These are phyloP conservation scores for Penicillium sp. DNA, from an alignment of 2,329 filamentous ascomycete genomes.

Conservation along the genomic window DNA sequence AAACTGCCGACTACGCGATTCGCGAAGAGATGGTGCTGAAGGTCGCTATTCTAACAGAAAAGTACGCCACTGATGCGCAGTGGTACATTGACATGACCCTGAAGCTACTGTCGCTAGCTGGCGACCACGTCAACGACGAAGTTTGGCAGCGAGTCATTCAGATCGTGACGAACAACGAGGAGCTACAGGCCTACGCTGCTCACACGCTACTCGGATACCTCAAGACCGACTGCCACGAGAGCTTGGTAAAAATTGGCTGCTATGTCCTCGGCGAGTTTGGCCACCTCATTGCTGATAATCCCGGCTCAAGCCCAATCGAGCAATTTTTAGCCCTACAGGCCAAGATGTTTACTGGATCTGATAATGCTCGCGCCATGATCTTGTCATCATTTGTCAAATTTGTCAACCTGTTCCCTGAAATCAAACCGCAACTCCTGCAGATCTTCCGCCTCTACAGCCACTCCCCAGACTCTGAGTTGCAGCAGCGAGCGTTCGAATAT, in stretches of 20 bases:
- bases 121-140: conserved; percentile 97
- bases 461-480: conserved; percentile 90
- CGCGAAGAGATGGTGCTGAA: conserved; percentile 99
- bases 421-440: conserved; percentile 90
- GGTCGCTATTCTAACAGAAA: conserved; percentile 96
- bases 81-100: conserved; percentile 99
- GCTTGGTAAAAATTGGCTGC: conserved; percentile 93
- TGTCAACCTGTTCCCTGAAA: conserved; percentile 97
- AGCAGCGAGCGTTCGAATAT: conserved; percentile 96
- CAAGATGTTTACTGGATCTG: conserved; percentile 87
- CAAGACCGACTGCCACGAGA: conserved; percentile 94
- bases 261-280: conserved; percentile 97
- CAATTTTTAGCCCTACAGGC: conserved; percentile 90
- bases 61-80: conserved; percentile 96
- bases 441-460: conserved; percentile 93
- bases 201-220: conserved; percentile 91
- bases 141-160: conserved; percentile 99
- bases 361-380: conserved; percentile 89
- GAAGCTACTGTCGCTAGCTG: conserved; percentile 90
- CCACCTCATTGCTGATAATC: conserved; percentile 89
- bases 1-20: conserved; percentile 96
- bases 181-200: conserved; percentile 93
- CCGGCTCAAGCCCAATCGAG: conserved; percentile 92
- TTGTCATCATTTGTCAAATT: conserved; percentile 96
- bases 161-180: conserved; percentile 98